Evolutionary conservation across 225 moss, liverwort and hornwort genomes (phyloP).

Genomic region (Sphagnum contortum): DNA sequence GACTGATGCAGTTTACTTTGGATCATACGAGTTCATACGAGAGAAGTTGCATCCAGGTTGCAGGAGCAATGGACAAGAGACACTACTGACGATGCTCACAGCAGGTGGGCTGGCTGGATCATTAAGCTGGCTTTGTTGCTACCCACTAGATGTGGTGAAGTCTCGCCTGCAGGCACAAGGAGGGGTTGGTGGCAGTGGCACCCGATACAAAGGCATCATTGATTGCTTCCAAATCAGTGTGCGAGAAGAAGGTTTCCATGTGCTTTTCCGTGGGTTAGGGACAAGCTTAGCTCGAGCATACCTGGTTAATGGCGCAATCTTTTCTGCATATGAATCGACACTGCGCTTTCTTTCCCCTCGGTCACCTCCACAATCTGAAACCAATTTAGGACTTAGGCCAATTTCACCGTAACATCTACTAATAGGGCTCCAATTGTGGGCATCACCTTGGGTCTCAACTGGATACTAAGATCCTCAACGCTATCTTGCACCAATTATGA

Average conservation of each 20-base stretch:
- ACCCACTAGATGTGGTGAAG: conserved; percentile 93
- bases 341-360: conserved; percentile 65
- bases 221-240: conserved; percentile 80
- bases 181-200: conserved; percentile 27
- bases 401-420: background rate
- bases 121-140: conserved; percentile 81
- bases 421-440: too few relatives aligned
- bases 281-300: conserved; percentile 88
- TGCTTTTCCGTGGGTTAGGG: conserved; percentile 88
- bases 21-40: conserved; percentile 78
- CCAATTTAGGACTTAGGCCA: conserved; percentile 26
- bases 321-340: conserved; percentile 87
- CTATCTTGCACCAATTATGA: too few relatives aligned
- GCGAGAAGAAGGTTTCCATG: conserved; percentile 67
- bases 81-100: conserved; percentile 81
- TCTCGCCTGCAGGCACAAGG: conserved; percentile 86
- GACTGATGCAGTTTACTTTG: conserved; percentile 65
- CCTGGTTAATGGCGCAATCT: conserved; percentile 90
- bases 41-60: conserved; percentile 89
- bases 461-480: too few relatives aligned
- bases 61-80: conserved; percentile 60
- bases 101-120: conserved; percentile 93
- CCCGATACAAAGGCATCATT: conserved; percentile 60
- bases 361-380: conserved; percentile 31
- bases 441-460: too few relatives aligned